Conservation (phyloP, 768 basidiomycete genomes). For the Pisolithus microcarpus region DNA sequence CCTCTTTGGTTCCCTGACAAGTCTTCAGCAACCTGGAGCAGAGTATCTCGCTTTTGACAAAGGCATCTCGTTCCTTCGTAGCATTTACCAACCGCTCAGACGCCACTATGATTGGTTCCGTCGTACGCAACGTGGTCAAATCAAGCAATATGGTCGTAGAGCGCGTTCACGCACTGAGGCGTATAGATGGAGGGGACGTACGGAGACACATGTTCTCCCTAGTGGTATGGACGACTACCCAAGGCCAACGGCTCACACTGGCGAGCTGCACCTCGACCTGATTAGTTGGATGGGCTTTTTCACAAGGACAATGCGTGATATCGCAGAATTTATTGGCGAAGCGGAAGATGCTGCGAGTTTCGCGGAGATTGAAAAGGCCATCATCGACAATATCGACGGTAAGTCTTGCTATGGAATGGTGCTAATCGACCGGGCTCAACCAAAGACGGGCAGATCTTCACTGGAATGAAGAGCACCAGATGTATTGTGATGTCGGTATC, state of each 20-base stretch:
- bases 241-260: constrained; percentile 78
- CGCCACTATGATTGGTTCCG: constrained; percentile 97
- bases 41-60: constrained; percentile 52
- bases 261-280: constrained; percentile 89
- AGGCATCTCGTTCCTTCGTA: constrained; percentile 62
- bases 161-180: constrained; percentile 85
- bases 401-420: constrained; percentile 6
- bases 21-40: constrained; percentile 29
- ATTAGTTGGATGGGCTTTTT: constrained; percentile 98
- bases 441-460: constrained; percentile 60
- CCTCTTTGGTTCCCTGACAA: constrained; percentile 25
- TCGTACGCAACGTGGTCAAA: constrained; percentile 86
- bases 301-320: constrained; percentile 84
- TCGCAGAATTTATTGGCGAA: constrained; percentile 82
- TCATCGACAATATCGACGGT: constrained; percentile 85
- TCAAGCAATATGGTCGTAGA: constrained; percentile 80
- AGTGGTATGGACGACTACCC: constrained; percentile 98
- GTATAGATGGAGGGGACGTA: constrained; percentile 92
- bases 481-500: constrained; percentile 90
- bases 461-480: constrained; percentile 81
- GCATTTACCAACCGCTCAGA: constrained; percentile 77
- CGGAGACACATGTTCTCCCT: constrained; percentile 80
- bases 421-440: background rate
- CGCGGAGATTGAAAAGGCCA: constrained; percentile 68
- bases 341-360: constrained; percentile 78